Percentiles rank a stretch among this genome's conserved stretches.
These are phyloP conservation scores for Zygosaccharomyces kombuchaensis DNA, from an alignment of 805 yeast genomes.

Conservation along the genomic window DNA sequence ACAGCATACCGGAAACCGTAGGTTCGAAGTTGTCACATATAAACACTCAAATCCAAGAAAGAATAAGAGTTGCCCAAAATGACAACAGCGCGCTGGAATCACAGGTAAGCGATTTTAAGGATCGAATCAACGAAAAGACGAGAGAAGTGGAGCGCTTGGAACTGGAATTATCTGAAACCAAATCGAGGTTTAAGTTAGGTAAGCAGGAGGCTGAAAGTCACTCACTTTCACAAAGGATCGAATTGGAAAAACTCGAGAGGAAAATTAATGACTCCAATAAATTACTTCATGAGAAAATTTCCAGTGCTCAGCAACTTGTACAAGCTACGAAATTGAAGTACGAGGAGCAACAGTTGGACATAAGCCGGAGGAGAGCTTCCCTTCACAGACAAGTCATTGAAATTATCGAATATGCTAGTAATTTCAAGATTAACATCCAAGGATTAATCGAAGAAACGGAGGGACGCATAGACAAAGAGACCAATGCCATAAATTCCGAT, in stretches of 20 bases:
- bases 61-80: slow-evolving; percentile 15
- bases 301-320: slow-evolving; percentile 46
- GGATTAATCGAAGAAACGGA: slow-evolving; percentile 58
- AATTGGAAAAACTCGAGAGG: slow-evolving; percentile 59
- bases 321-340: slow-evolving; percentile 50
- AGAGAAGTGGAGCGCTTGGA: slow-evolving; percentile 56
- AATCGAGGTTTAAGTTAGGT: slow-evolving; percentile 52
- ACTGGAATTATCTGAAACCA: slow-evolving; percentile 48
- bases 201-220: slow-evolving; percentile 49
- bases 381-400: slow-evolving; percentile 52
- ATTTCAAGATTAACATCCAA: slow-evolving; percentile 65
- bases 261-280: slow-evolving; percentile 47
- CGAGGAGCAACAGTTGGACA: slow-evolving; percentile 46
- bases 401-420: slow-evolving; percentile 55
- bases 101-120: slow-evolving; percentile 50
- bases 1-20: slow-evolving; percentile 25
- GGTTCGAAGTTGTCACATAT: slow-evolving; percentile 32
- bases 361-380: slow-evolving; percentile 43
- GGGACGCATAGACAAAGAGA: slow-evolving; percentile 41
- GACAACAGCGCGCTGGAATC: slow-evolving; percentile 43
- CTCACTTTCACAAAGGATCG: slow-evolving; percentile 49
- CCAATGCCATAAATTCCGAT: too few relatives aligned
- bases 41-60: slow-evolving; percentile 36
- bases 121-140: slow-evolving; percentile 51
- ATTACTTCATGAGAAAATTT: slow-evolving; percentile 45